These are phyloP conservation scores for Dendrothele bispora DNA, from an alignment of 768 basidiomycete genomes.

Conservation along the genomic window DNA sequence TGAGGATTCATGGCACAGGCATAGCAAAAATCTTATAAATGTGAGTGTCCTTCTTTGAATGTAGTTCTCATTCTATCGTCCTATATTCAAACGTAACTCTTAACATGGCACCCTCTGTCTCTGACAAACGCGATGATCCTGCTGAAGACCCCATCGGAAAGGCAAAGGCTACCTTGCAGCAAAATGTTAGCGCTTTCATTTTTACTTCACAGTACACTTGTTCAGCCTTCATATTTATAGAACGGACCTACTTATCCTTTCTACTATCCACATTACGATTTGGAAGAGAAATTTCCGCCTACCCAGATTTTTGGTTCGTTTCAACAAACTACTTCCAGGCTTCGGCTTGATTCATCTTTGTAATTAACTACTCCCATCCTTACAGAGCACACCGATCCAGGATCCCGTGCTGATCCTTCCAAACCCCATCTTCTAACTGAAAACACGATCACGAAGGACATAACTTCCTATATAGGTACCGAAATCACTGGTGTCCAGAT, in stretches of 20 bases:
- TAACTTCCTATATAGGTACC: conserved; percentile 46
- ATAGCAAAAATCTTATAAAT: not conserved
- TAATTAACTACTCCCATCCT: too few relatives aligned
- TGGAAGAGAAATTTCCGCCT: conserved; percentile 49
- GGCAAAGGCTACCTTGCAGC: not conserved
- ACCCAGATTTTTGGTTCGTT: conserved; percentile 47
- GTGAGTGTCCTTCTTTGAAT: not conserved
- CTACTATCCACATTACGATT: conserved; percentile 48
- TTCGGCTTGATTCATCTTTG: too few relatives aligned
- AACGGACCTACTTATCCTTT: conserved; percentile 44
- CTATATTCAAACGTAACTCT: too few relatives aligned
- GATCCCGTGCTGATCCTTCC: not conserved
- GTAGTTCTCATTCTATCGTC: not conserved
- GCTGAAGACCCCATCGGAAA: not conserved
- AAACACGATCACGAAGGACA: not conserved
- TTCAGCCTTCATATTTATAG: too few relatives aligned
- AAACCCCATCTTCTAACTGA: conserved; percentile 1
- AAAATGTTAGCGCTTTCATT: not conserved
- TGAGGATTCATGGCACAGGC: not conserved
- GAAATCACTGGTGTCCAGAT: conserved; percentile 53
- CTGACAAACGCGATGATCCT: not conserved
- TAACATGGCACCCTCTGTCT: conserved; percentile 10
- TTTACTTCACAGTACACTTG: not conserved
- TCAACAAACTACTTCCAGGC: too few relatives aligned
- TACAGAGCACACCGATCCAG: conserved; percentile 3